A percentile compares a stretch with the other conserved stretches of the same genome.
phyloP scores from a whole-genome alignment of 352 stramenopile genomes.

The Globisporangium apiculatum region DNA sequence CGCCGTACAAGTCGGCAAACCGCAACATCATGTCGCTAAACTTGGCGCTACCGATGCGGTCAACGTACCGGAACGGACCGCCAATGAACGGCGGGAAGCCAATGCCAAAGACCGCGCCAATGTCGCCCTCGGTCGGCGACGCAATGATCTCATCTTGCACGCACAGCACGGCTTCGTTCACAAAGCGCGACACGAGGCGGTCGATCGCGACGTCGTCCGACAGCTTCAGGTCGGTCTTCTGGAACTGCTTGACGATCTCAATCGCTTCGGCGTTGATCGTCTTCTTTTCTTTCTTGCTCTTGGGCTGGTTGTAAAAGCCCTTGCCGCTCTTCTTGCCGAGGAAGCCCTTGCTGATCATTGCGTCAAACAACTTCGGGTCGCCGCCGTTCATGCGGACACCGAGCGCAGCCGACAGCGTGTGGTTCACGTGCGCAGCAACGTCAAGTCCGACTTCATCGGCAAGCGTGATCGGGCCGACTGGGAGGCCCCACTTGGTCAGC shows the following conservation, averaged over 20 bases:
- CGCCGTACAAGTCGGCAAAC: slow-evolving; percentile 93
- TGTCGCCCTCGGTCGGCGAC: slow-evolving; percentile 95
- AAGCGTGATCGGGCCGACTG: slow-evolving; percentile 95
- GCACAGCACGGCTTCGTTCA: slow-evolving; percentile 97
- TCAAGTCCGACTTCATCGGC: slow-evolving; percentile 98
- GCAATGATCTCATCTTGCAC: slow-evolving; percentile 97
- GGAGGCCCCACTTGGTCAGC: slow-evolving; percentile 95
- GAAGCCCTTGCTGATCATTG: slow-evolving; percentile 95
- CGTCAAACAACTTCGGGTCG: slow-evolving; percentile 87
- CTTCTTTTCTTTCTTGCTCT: slow-evolving; percentile 90
- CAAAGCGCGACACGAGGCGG: slow-evolving; percentile 92
- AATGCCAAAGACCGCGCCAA: slow-evolving; percentile 98
- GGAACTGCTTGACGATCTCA: slow-evolving; percentile 75
- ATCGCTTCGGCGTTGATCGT: slow-evolving; percentile 85
- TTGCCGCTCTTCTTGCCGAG: slow-evolving; percentile 96
- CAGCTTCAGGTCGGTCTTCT: slow-evolving; percentile 72
- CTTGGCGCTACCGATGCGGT: slow-evolving; percentile 90
- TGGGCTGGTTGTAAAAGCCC: slow-evolving; percentile 96
- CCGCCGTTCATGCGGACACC: slow-evolving; percentile 93
- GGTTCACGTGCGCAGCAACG: slow-evolving; percentile 92
- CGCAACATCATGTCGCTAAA: slow-evolving; percentile 96
- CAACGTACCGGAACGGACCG: slow-evolving; percentile 95
- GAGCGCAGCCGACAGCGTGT: slow-evolving; percentile 91
- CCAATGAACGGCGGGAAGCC: slow-evolving; percentile 97
- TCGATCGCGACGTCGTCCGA: slow-evolving; percentile 88